Evolutionary conservation across 306 rosid genomes (phyloP).

Genomic region (Inga oerstediana): DNA sequence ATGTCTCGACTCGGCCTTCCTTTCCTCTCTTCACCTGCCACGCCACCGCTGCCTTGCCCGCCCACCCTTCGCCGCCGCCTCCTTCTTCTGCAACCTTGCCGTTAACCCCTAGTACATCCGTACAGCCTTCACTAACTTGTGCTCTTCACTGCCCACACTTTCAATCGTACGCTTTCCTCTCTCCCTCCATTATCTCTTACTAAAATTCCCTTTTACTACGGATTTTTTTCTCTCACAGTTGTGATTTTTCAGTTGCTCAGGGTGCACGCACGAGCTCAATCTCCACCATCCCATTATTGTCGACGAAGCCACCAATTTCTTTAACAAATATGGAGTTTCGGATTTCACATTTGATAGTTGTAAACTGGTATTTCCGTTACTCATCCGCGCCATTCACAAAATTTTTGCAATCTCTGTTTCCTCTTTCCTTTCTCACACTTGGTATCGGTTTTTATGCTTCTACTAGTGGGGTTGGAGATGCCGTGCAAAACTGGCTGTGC

Average conservation of each 20-base stretch:
- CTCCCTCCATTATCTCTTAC: not conserved
- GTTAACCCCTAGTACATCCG: conserved; percentile 38
- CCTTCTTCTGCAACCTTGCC: conserved; percentile 37
- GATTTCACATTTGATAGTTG: conserved; percentile 84
- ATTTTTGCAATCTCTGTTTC: not conserved
- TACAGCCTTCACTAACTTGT: conserved; percentile 58
- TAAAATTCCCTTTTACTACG: not conserved
- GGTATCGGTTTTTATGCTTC: not conserved
- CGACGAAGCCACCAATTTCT: conserved; percentile 79
- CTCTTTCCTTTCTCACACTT: not conserved
- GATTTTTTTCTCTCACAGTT: not conserved
- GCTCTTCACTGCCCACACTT: conserved; percentile 86
- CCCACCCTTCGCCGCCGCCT: conserved; percentile 28
- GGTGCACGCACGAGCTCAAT: conserved; percentile 84
- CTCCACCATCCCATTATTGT: conserved; percentile 82
- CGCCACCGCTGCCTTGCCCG: conserved; percentile 42
- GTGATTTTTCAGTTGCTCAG: conserved; percentile 72
- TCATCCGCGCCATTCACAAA: not conserved
- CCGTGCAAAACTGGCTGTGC: conserved; percentile 92
- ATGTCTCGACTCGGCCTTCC: conserved; percentile 50
- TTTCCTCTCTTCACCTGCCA: conserved; percentile 59
- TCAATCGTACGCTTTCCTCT: conserved; percentile 61
- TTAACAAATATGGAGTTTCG: conserved; percentile 58
- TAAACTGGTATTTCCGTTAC: conserved; percentile 55
- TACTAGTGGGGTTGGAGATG: conserved; percentile 93